Base-by-base conservation (phyloP, 2,329 filamentous ascomycete genomes). In the Orbilia blumenaviensis region DNA sequence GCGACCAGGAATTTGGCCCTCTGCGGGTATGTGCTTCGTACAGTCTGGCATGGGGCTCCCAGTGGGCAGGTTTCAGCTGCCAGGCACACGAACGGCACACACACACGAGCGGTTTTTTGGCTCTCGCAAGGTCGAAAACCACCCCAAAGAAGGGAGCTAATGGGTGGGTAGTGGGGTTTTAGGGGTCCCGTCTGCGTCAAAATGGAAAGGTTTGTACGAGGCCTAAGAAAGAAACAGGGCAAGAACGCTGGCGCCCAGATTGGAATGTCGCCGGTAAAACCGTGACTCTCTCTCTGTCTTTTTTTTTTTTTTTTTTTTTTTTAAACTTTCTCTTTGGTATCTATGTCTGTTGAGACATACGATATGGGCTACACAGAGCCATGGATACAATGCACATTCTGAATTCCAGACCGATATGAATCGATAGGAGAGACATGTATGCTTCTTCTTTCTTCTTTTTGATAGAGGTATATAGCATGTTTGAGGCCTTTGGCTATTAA, bases 21-120 rank as follows among this genome's bases (percentile, higher is more conserved):
- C 9, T 34, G 38, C 60, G 52, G 68, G 61, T 66, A 73, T 73
- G 60, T 66, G 60, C 27, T 29, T 66, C 48, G n/a, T 73, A 50
- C 60, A 16, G 16, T 58, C 8, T 56, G 68, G 68, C 68, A 73
- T 73, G 68, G 68, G 52, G 48, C 60, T 58, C 52, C 52, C 52
- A 36, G 54, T 63, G 62, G 62, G 56, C 46, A 68, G 63, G 71
- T 75, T 75, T 75, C 71, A 75, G 36, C 60, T 66, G 71, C 63
- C 71, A 67, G 46, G 63, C 62, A 63, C 62, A 63, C 61, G 25
- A 56, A 66, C 34, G 16, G 41, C 34, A 62, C 38, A 42, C 25
- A 66, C 36, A 25, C 56, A 42, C 36, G 36, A 42, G 36, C 36
- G 23, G 36, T 34, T 61, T 46, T 61, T 61, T 46, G 14, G 14